Evolutionary conservation across 305 asterid genomes (phyloP).

Genomic region (Fraxinus dipetala): DNA sequence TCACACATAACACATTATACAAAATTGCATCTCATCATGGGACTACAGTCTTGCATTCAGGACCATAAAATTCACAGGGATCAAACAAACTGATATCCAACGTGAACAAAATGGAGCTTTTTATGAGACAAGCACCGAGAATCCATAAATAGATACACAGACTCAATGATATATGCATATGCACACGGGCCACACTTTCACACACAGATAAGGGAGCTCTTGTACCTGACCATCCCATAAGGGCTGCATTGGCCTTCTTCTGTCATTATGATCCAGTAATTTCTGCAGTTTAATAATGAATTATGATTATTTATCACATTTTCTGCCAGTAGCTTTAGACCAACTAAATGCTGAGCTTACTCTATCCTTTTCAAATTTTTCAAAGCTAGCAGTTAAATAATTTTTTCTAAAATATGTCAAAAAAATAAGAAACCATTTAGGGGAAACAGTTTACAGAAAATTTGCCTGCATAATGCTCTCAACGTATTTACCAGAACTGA

Average conservation of each 20-base stretch:
- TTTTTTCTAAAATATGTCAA: constrained; percentile 15
- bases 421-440: not conserved
- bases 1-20: not conserved
- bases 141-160: not conserved
- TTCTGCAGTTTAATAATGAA: constrained; percentile 62
- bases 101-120: constrained; percentile 9
- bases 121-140: constrained; percentile 6
- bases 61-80: constrained; percentile 14
- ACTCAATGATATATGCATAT: constrained; percentile 3
- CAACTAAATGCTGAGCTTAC: constrained; percentile 3
- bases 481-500: not conserved
- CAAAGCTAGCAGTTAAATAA: not conserved
- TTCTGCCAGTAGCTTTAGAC: constrained; percentile 9
- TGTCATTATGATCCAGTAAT: constrained; percentile 70
- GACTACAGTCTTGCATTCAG: constrained; percentile 4
- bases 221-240: constrained; percentile 83
- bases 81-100: constrained; percentile 6
- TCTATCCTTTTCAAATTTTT: not conserved
- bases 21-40: constrained; percentile 4
- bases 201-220: not conserved
- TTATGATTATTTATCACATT: constrained; percentile 11
- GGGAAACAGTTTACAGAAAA: not conserved
- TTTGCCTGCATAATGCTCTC: not conserved
- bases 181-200: constrained; percentile 11
- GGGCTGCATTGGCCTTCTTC: constrained; percentile 36